phyloP scores from a whole-genome alignment of 352 stramenopile species.

The Phytophthora agathidicida region DNA sequence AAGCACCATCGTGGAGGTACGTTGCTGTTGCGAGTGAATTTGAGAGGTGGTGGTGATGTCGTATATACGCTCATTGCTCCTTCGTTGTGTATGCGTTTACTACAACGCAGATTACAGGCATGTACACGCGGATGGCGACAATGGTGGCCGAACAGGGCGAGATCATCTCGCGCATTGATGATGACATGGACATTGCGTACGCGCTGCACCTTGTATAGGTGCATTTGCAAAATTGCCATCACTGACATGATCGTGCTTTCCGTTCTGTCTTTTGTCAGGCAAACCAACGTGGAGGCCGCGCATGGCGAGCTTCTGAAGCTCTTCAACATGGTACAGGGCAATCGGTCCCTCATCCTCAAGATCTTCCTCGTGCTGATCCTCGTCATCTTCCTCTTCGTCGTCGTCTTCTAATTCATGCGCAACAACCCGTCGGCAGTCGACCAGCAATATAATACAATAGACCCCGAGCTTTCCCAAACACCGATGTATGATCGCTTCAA shows the following conservation, averaged over 20 bases:
- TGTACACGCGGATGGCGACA: slow-evolving; percentile 88
- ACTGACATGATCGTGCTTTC: slow-evolving; percentile 8
- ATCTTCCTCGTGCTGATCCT: slow-evolving; percentile 85
- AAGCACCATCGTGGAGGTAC: slow-evolving; percentile 85
- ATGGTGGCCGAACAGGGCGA: slow-evolving; percentile 85
- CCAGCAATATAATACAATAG: slow-evolving; percentile 25
- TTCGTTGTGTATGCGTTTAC: neutral
- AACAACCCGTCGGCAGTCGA: neutral
- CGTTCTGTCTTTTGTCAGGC: slow-evolving; percentile 31
- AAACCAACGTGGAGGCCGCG: slow-evolving; percentile 76
- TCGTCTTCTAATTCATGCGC: slow-evolving; percentile 59
- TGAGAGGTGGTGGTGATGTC: neutral
- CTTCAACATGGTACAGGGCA: slow-evolving; percentile 84
- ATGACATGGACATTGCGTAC: slow-evolving; percentile 90
- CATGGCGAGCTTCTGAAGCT: slow-evolving; percentile 84
- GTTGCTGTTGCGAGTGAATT: neutral
- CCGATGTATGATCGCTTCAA: neutral
- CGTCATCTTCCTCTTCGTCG: slow-evolving; percentile 87
- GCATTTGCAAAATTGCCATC: too few species aligned
- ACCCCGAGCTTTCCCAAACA: neutral
- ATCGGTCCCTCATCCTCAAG: slow-evolving; percentile 86
- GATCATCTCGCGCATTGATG: slow-evolving; percentile 83
- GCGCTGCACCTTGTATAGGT: too few species aligned
- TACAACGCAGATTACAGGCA: slow-evolving; percentile 70
- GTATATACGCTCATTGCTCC: neutral